Evolutionary conservation across 805 yeast genomes (phyloP).

Genomic region (Candida silvicultrix): DNA sequence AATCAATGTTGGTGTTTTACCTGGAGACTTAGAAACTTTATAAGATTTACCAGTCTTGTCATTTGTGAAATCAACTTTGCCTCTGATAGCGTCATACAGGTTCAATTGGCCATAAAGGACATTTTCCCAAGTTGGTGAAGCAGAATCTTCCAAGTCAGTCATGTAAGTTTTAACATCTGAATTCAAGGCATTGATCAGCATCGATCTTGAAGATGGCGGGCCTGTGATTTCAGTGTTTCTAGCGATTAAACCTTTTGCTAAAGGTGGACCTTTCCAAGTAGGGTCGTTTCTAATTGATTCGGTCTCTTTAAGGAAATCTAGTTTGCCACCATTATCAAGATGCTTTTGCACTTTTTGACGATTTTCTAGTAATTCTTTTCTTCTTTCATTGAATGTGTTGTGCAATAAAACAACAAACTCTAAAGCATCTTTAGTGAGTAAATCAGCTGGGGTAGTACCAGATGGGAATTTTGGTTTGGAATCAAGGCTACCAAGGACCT

Average conservation of each 20-base stretch:
- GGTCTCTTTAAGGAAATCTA: slow-evolving; percentile 64
- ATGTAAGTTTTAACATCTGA: slow-evolving; percentile 75
- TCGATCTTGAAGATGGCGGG: slow-evolving; percentile 70
- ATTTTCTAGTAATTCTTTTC: slow-evolving; percentile 51
- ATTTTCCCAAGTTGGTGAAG: slow-evolving; percentile 81
- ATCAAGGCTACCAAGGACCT: slow-evolving; percentile 28
- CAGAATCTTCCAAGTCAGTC: slow-evolving; percentile 85
- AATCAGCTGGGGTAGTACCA: slow-evolving; percentile 31
- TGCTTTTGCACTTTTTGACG: slow-evolving; percentile 53
- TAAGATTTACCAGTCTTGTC: slow-evolving; percentile 21
- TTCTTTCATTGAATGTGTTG: slow-evolving; percentile 58
- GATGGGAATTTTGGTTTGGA: slow-evolving; percentile 27
- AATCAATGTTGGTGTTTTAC: slow-evolving; percentile 65
- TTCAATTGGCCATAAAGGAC: slow-evolving; percentile 75
- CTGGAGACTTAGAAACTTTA: slow-evolving; percentile 31
- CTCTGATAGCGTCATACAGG: slow-evolving; percentile 67
- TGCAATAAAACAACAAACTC: slow-evolving; percentile 67
- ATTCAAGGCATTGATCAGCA: slow-evolving; percentile 78
- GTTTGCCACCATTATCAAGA: slow-evolving; percentile 50
- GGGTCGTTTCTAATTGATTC: slow-evolving; percentile 61
- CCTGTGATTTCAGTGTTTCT: slow-evolving; percentile 83
- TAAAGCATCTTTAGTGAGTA: slow-evolving; percentile 40
- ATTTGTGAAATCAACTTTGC: slow-evolving; percentile 46
- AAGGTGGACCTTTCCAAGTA: slow-evolving; percentile 69
- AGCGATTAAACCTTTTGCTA: slow-evolving; percentile 66